Evolutionary conservation across 176 grass and related monocot species (phyloP).

Genomic region (Raddia guianensis): DNA sequence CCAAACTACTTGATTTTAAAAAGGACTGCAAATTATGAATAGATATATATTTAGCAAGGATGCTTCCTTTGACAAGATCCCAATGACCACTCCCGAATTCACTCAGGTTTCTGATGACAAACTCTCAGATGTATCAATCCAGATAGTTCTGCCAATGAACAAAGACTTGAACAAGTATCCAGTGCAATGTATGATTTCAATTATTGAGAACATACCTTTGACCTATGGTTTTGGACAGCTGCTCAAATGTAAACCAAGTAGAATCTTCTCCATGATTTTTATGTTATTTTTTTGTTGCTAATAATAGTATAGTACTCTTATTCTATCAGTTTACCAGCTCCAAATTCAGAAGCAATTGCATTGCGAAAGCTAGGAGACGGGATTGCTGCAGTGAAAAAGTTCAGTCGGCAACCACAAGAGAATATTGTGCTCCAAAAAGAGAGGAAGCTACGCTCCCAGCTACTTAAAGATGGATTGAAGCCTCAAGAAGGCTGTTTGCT

Average conservation of each 20-base stretch:
- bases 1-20: conserved; percentile 83
- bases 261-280: not conserved
- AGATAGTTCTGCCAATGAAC: conserved; percentile 71
- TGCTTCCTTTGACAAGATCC: conserved; percentile 81
- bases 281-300: not conserved
- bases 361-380: conserved; percentile 58
- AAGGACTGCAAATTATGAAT: conserved; percentile 79
- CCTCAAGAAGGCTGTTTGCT: conserved; percentile 83
- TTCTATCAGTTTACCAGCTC: conserved; percentile 70
- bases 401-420: conserved; percentile 72
- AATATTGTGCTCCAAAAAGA: conserved; percentile 64
- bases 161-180: conserved; percentile 69
- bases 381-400: conserved; percentile 75
- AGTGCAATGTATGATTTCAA: not conserved
- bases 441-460: conserved; percentile 49
- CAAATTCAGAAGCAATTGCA: conserved; percentile 57
- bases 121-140: conserved; percentile 83
- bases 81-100: conserved; percentile 96
- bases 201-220: not conserved
- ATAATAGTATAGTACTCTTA: not conserved
- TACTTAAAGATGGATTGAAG: conserved; percentile 75
- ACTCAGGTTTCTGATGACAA: conserved; percentile 74
- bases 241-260: not conserved
- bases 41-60: conserved; percentile 97
- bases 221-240: not conserved